Base-by-base conservation (phyloP, 2,329 filamentous ascomycete species). In the Saccharata proteae region DNA sequence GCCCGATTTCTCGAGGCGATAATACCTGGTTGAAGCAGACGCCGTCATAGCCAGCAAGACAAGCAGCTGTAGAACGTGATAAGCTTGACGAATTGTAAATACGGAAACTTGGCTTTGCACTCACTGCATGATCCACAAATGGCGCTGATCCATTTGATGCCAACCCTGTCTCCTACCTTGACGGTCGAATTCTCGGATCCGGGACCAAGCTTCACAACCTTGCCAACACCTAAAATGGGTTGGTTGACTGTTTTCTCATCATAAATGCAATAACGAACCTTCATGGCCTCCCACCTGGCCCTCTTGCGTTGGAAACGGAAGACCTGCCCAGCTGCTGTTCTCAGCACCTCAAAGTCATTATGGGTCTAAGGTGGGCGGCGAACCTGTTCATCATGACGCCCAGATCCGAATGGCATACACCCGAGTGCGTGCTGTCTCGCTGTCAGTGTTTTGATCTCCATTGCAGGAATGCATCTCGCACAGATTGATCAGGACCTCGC, bases 241-340 rank as follows among this genome's bases (percentile, higher is more conserved):
- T 16, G 33, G 18, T 16, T 7, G n/a, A 18, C 13, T 16, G 9
- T 26, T 14, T 3, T 14, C 12, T n/a, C 14, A 14, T 19, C 13
- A n/a, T 11, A 14, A 12, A 12, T 13, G 12, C 14, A 7, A 4
- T 23, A 8, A 4, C 53, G 73, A 2, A 80, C 69, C 77, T 53
- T 81, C 77, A 45, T 81, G 77, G 4, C 77, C 77, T 24, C 77
- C 77, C 4, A 79, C 65, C 49, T 79, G 75, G 7, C 71, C 71
- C 21, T 64, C 51, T 45, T 65, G 67, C 6, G 72, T 77, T 20
- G 68, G 71, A 39, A 58, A 59, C 2, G 72, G 73, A 1, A 80
- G 64, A 8, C 58, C 62, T 39, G 57, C 63, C 64, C 70, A 77
- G 5, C 41, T 32, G 9, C 6, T 4, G 11, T 13, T 13, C 9